Evolutionary conservation across 1,284 basidiomycete species (phyloP), one percentile per base, ranked within the genome.

Genomic region (Trametes polyzona): DNA sequence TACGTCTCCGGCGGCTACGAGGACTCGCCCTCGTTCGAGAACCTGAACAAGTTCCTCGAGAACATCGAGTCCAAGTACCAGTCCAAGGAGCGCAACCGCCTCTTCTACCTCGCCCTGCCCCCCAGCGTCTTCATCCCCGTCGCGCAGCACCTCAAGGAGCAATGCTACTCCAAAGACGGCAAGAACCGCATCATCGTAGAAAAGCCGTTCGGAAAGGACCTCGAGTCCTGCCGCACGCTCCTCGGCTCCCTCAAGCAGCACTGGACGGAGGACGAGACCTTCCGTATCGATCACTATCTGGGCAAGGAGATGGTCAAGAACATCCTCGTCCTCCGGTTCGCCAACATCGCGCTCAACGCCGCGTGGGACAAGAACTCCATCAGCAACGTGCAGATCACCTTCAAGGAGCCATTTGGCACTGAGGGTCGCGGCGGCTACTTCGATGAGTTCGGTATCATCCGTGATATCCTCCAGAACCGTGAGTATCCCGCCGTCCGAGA

Each of bases 231-330:
- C 58, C 84, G 91, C 43, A 82, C 86, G 63, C 87, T 98, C 62
- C 84, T 97, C 63, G 73, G 77, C 35, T 80, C 87, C 11, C 81
- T 98, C 73, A 96, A 95, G 78, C 72, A 87, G 65, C 86, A 93
- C 65, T 98, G 95, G 95, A 81, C 82, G 4, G 95, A 98, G 75
- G 92, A 96, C 42, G 95, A 98, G 80, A 98, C 95, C 9, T 98
- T 93, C 86, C 92, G 95, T 61, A 98, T 98, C 72, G 95, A 98
- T 76, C 95, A 98, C 73, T 98, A 98, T 74, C 88, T 98, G 54
- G 95, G 95, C 61, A 98, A 98, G 79, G 95, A 98, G 82, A 98
- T 98, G 95, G 92, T 97, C 73, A 98, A 98, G 82, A 98, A 98
- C 74, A 73, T 98, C 55, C 89, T 98, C 61, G 93, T 97, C 30